Evolutionary conservation across 2,329 filamentous ascomycete species (phyloP), one percentile per base, ranked within the genome.

Genomic region (Gnomoniopsis smithogilvyi): DNA sequence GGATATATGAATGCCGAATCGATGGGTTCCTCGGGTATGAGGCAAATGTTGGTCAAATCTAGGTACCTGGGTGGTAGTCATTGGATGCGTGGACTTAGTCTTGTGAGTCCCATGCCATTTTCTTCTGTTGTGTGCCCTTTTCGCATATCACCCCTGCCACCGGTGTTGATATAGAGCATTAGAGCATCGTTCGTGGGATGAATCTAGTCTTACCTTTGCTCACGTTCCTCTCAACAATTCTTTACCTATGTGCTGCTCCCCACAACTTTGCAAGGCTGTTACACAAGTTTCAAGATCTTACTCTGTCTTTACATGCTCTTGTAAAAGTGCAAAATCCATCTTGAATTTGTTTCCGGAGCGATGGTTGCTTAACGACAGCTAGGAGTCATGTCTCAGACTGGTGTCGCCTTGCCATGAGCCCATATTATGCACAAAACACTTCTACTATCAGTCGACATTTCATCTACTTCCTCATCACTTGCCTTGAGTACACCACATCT

Each of bases 41-140:
- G 75, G n/a, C 69, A 82, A 10, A 73, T 76, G 21, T 80, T 84
- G 47, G 51, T 55, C 62, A 87, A 87, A 65, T 79, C 78, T 0
- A 75, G 83, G 0, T 66, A 85, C 1, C 82, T 85, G 64, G 84
- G 83, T 1, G 78, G 78, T 64, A 84, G 80, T 33, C 81, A 85
- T 64, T 85, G 81, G 78, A 75, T 83, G n/a, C 82, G 79, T 60
- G 74, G 73, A 2, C 67, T 80, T 12, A 64, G 72, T 0, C 62
- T 81, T 48, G 80, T 84, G 65, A 67, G 76, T 61, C 34, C n/a
- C 30, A 24, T 19, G 19, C 11, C 14, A 33, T 53, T 33, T 41
- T 33, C 14, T 45, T 17, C 12, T 19, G 7, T 34, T 59, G n/a
- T n/a, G n/a, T 34, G 21, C 6, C 33, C 33, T 34, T 34, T 30